phyloP scores from a whole-genome alignment of 1,284 basidiomycete genomes.

The Heterobasidion occidentale region DNA sequence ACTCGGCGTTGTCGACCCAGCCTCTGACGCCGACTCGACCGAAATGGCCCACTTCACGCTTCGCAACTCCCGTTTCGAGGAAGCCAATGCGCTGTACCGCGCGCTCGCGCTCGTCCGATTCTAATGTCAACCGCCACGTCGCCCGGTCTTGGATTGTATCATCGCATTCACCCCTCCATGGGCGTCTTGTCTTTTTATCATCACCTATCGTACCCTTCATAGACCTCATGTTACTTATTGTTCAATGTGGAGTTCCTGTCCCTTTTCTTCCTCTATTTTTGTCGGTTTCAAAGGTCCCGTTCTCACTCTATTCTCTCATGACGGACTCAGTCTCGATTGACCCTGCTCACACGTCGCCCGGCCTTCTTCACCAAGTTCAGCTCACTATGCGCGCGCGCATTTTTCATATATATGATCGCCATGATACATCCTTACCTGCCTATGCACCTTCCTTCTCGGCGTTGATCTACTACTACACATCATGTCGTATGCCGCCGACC shows the following conservation, averaged over 20 bases:
- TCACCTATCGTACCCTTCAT: neutral
- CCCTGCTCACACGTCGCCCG: too few relatives aligned
- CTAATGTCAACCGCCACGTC: constrained; percentile 14
- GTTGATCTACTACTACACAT: neutral
- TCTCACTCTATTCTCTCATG: neutral
- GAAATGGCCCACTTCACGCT: constrained; percentile 72
- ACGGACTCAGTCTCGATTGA: neutral
- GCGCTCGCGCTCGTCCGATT: constrained; percentile 36
- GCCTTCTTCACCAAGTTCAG: neutral
- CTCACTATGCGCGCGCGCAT: neutral
- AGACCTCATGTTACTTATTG: neutral
- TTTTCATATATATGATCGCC: neutral
- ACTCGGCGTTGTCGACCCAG: constrained; percentile 48
- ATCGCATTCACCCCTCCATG: neutral
- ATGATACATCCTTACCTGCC: neutral
- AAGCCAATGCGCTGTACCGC: constrained; percentile 64
- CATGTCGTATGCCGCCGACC: neutral
- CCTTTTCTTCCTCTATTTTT: too few relatives aligned
- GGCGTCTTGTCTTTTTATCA: neutral
- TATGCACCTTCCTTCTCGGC: neutral
- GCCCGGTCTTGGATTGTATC: neutral
- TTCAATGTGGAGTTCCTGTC: neutral
- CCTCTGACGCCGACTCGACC: constrained; percentile 54
- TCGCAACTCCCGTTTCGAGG: constrained; percentile 61
- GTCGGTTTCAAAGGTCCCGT: too few relatives aligned